Base-by-base conservation (phyloP, 176 grass and related monocot species). In the Poa annua region DNA sequence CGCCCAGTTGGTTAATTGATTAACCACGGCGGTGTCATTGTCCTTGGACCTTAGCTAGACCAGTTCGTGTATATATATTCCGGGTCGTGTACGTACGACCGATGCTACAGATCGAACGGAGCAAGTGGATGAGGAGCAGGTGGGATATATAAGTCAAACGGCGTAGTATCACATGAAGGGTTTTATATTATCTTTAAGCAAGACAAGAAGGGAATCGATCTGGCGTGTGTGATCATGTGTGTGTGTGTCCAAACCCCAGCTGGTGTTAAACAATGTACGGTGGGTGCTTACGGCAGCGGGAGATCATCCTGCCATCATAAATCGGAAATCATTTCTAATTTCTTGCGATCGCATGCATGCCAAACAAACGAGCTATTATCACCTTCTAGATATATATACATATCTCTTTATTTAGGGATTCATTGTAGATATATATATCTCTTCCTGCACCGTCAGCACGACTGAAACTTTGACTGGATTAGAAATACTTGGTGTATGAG, bases 61-160 rank as follows among this genome's bases (percentile, higher is more conserved):
- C 44, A 2, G 44, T 73, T 73, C 22, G 44, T 73, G 17, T 11
- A 29, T 44, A 22, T 36, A 77, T 42, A 78, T 50, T 85, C 61
- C 4, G 41, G 76, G 69, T 66, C 65, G 13, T 24, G 49, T 79
- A 79, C 7, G 42, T 79, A 79, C 7, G 44, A 69, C 15, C 71
- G 62, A 32, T 66, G 17, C 19, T 81, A 70, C 33, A 22, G 38
- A 77, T 52, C 60, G 34, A 3, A 56, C 12, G 2, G 80, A 64
- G 35, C 60, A 62, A 81, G 60, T 76, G 77, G 82, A 71, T 24
- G 77, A 61, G 81, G 84, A 74, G 80, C 57, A 86, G 75, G 88
- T 69, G 80, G 32, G 24, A 10, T 29, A 29, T 29, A 20, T 10
- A 87, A 84, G 88, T 90, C 88, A 90, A 90, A 83, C 80, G 78